phyloP scores from a whole-genome alignment of 2,329 filamentous ascomycete genomes.

The Aschersonia sp. region DNA sequence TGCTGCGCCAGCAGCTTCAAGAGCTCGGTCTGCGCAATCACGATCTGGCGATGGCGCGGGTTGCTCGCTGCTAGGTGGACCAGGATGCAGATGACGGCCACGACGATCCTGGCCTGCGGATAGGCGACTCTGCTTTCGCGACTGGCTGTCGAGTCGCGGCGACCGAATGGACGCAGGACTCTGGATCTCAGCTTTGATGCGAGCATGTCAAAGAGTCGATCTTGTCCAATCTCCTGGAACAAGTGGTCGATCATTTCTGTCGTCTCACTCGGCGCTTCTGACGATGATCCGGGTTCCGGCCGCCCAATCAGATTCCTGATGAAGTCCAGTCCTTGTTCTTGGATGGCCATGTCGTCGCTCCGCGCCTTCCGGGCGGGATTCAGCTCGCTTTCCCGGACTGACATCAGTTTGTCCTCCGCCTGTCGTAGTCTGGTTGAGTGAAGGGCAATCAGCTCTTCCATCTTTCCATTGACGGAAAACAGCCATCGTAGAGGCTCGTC shows the following conservation, averaged over 20 bases:
- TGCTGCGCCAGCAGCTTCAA: slow-evolving; percentile 60
- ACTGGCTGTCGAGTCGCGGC: slow-evolving; percentile 19
- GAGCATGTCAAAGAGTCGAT: slow-evolving; percentile 68
- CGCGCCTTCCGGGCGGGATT: slow-evolving; percentile 54
- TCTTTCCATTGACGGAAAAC: slow-evolving; percentile 15
- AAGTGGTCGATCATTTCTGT: slow-evolving; percentile 74
- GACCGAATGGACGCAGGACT: slow-evolving; percentile 36
- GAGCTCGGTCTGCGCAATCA: slow-evolving; percentile 64
- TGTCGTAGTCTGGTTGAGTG: slow-evolving; percentile 29
- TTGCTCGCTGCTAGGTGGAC: slow-evolving; percentile 79
- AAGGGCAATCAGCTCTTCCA: slow-evolving; percentile 19
- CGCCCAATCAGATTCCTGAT: slow-evolving; percentile 78
- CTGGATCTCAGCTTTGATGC: slow-evolving; percentile 60
- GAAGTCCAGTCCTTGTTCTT: slow-evolving; percentile 83
- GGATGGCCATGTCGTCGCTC: slow-evolving; percentile 69
- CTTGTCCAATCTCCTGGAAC: slow-evolving; percentile 60
- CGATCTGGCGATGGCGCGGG: slow-evolving; percentile 61
- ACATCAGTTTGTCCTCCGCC: slow-evolving; percentile 33
- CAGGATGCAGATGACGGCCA: slow-evolving; percentile 66
- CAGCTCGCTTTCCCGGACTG: slow-evolving; percentile 50
- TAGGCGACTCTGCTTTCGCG: slow-evolving; percentile 36
- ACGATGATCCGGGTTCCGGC: slow-evolving; percentile 28
- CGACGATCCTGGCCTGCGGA: slow-evolving; percentile 55
- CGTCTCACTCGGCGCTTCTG: slow-evolving; percentile 35
- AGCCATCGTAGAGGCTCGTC: slow-evolving; percentile 27